Base-by-base conservation (phyloP, 2,329 filamentous ascomycete genomes). In the Chaetomium sp. region DNA sequence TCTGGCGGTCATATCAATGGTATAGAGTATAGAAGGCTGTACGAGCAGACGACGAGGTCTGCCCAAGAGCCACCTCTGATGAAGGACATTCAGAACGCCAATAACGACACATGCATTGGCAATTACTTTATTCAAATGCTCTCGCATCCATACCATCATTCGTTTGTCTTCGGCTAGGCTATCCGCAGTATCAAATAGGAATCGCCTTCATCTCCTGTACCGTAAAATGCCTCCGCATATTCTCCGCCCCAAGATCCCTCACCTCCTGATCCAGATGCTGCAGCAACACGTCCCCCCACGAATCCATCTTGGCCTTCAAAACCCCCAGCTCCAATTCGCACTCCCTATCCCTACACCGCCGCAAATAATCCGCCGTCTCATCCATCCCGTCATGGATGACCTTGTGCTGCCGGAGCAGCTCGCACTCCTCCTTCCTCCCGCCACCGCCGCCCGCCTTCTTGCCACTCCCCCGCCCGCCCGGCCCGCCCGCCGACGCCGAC, bases 211-310 rank as follows among this genome's bases (percentile, higher is more conserved):
- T 88, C 81, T 97, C 93, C 55, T 91, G 86, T 66, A 87, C 70
- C 0, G 82, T 90, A 91, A 91, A 97, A 76, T 90, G 93, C 76
- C 82, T 86, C 70, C 91, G 83, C 93, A 97, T 96, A 75, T 94
- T 96, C 76, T 95, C 90, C 53, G 92, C 92, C 2, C 89, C 86
- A 35, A 97, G 76, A 69, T 90, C 85, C 75, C 82, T 80, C 8
- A 97, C 92, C 81, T 97, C 93, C 71, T 93, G 88, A 72, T 95
- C 91, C 66, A 97, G 78, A 81, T 97, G 93, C 72, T 79, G 80
- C 90, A 92, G 94, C 57, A 97, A 75, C 68, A 96, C 90, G 10
- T 81, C 80, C 12, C 90, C 90, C 85, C 93, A 97, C 4, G 76
- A 76, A 75, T 96, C 90, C 87, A 96, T 88, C 72, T 91, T 83